A percentile compares a stretch with the other conserved stretches of the same genome.
phyloP scores from a whole-genome alignment of 2,329 filamentous ascomycete genomes.

The Xylaria sp. region DNA sequence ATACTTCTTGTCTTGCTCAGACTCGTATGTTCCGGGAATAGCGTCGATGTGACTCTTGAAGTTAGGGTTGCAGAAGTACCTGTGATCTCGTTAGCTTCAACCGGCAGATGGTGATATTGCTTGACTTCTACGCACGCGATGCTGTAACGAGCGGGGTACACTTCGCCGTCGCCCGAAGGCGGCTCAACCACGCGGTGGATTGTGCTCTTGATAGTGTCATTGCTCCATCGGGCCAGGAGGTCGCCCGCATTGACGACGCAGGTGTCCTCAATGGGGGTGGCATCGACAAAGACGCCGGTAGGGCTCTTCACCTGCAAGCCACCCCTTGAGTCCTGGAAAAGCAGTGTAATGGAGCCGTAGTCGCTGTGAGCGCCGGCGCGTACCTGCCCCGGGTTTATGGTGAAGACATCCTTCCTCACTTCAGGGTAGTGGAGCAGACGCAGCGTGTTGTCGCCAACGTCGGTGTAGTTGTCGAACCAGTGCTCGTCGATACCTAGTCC shows the following conservation, averaged over 20 bases:
- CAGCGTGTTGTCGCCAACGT: slow-evolving; percentile 64
- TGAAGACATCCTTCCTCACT: slow-evolving; percentile 60
- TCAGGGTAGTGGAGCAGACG: slow-evolving; percentile 72
- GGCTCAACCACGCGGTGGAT: slow-evolving; percentile 88
- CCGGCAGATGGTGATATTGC: slow-evolving; percentile 3
- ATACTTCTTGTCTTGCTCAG: slow-evolving; percentile 70
- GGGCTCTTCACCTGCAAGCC: slow-evolving; percentile 47
- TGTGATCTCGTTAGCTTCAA: slow-evolving; percentile 24
- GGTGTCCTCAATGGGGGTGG: slow-evolving; percentile 72
- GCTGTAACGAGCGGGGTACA: slow-evolving; percentile 74
- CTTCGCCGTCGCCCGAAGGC: slow-evolving; percentile 49
- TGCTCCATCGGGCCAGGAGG: slow-evolving; percentile 79
- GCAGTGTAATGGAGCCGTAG: slow-evolving; percentile 55
- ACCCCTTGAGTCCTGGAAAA: slow-evolving; percentile 52
- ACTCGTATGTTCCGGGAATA: slow-evolving; percentile 68
- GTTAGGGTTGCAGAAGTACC: slow-evolving; percentile 87
- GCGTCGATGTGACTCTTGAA: slow-evolving; percentile 70
- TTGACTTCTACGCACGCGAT: slow-evolving; percentile 58
- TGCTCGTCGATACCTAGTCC: slow-evolving; percentile 65
- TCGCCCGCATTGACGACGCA: slow-evolving; percentile 90
- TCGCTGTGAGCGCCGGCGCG: slow-evolving; percentile 73
- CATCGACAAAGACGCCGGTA: slow-evolving; percentile 73
- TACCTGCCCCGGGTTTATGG: slow-evolving; percentile 61
- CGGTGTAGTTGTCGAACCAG: slow-evolving; percentile 74
- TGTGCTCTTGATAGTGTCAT: slow-evolving; percentile 86